Evolutionary conservation across 2,329 filamentous ascomycete genomes (phyloP).

Genomic region (Fusarium ramigenum): DNA sequence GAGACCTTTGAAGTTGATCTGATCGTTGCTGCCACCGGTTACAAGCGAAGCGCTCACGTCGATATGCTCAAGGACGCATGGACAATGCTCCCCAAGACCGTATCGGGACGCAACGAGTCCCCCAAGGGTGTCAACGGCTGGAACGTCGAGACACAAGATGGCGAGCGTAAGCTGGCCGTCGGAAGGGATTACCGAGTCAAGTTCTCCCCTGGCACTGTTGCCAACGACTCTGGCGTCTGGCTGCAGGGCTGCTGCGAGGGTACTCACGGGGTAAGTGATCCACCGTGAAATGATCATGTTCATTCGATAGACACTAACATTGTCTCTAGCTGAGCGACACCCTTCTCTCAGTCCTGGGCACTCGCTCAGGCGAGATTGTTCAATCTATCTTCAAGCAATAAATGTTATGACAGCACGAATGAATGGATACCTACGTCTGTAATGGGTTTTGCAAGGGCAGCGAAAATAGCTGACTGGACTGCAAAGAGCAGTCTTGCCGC

Average conservation of each 20-base stretch:
- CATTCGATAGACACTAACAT: constrained; percentile 32
- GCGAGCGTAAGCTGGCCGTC: constrained; percentile 68
- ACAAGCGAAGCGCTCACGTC: constrained; percentile 80
- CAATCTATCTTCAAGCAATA: constrained; percentile 70
- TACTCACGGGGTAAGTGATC: constrained; percentile 83
- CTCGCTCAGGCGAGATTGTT: constrained; percentile 81
- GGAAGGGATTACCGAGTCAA: constrained; percentile 81
- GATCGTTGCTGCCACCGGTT: constrained; percentile 88
- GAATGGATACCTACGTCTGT: constrained; percentile 35
- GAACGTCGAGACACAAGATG: constrained; percentile 52
- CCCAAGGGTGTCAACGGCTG: constrained; percentile 52
- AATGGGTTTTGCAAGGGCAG: constrained; percentile 35
- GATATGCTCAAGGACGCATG: constrained; percentile 75
- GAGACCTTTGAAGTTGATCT: constrained; percentile 80
- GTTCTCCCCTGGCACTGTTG: constrained; percentile 74
- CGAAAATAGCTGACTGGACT: constrained; percentile 37
- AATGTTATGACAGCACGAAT: constrained; percentile 35
- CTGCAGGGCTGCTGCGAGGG: constrained; percentile 93
- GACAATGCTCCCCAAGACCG: constrained; percentile 68
- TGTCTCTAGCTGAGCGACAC: constrained; percentile 75
- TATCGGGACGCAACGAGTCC: constrained; percentile 43
- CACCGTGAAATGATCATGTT: not conserved
- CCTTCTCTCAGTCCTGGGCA: constrained; percentile 79
- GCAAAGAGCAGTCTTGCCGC: constrained; percentile 15
- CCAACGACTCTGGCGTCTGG: constrained; percentile 82